phyloP scores from a whole-genome alignment of 768 basidiomycete species.

The Pleurotus djamor region DNA sequence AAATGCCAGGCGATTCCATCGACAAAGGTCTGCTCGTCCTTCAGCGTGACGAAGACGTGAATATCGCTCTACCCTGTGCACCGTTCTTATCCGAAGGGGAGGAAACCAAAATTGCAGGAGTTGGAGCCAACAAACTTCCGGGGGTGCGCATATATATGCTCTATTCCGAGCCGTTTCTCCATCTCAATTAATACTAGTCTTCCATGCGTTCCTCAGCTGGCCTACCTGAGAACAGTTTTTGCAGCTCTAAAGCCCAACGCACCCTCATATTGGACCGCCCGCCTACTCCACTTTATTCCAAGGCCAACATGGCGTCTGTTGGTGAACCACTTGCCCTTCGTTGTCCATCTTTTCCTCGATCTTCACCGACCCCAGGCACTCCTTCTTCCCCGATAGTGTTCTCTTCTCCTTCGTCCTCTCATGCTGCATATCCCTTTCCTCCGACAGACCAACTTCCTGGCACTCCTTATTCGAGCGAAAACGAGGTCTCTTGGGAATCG shows the following conservation, averaged over 20 bases:
- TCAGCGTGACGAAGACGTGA: background rate
- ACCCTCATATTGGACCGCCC: background rate
- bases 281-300: background rate
- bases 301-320: background rate
- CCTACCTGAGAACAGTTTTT: background rate
- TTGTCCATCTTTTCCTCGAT: slow-evolving; percentile 7
- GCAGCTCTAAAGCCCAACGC: background rate
- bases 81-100: background rate
- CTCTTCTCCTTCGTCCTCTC: slow-evolving; percentile 24
- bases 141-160: slow-evolving; percentile 6
- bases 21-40: background rate
- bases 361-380: background rate
- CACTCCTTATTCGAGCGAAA: slow-evolving; percentile 8
- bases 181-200: background rate
- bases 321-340: background rate
- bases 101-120: background rate
- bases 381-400: slow-evolving; percentile 19
- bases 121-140: background rate
- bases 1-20: background rate
- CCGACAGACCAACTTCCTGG: slow-evolving; percentile 12
- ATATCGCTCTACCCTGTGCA: background rate
- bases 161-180: background rate
- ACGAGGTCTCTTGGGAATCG: slow-evolving; percentile 22
- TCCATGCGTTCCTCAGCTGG: background rate
- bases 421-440: slow-evolving; percentile 9